phyloP scores from a whole-genome alignment of 2,329 filamentous ascomycete species.

The Metarhizium album region DNA sequence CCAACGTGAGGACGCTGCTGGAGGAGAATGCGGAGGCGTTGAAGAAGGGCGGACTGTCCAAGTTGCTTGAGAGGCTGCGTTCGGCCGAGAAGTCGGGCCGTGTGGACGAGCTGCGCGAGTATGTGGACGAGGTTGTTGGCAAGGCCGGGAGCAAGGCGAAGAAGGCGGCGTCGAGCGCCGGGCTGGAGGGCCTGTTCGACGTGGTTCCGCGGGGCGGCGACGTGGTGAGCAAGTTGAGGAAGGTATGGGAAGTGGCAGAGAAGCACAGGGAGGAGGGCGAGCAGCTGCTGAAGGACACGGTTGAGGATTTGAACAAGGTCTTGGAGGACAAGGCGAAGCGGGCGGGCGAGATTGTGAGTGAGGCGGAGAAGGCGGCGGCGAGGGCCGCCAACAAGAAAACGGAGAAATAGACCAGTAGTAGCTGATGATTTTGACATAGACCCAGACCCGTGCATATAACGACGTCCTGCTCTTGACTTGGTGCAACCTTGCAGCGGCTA shows the following conservation, averaged over 20 bases:
- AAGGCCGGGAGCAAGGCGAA: constrained; percentile 9
- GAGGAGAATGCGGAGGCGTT: constrained; percentile 59
- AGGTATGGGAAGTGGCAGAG: constrained; percentile 53
- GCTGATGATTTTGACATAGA: no score
- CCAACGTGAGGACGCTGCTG: constrained; percentile 61
- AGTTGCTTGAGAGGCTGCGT: constrained; percentile 53
- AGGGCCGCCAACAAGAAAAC: not conserved
- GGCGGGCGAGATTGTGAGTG: constrained; percentile 47
- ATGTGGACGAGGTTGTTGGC: constrained; percentile 20
- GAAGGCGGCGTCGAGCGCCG: constrained; percentile 28
- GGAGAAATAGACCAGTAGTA: not conserved
- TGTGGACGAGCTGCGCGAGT: constrained; percentile 30
- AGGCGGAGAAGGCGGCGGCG: constrained; percentile 33
- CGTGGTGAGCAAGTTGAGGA: constrained; percentile 53
- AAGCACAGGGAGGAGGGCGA: constrained; percentile 61
- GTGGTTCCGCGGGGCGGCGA: constrained; percentile 54
- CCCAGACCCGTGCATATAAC: no score
- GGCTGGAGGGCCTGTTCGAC: constrained; percentile 53
- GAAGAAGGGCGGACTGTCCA: constrained; percentile 54
- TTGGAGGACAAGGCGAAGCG: constrained; percentile 48
- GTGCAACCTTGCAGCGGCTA: no score
- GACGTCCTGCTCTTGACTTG: not conserved
- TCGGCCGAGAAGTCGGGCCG: constrained; percentile 51
- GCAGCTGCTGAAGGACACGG: constrained; percentile 56
- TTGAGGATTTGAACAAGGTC: constrained; percentile 55